Base-by-base conservation (phyloP, 495 filamentous ascomycete species). In the Venustampulla echinocandica region DNA sequence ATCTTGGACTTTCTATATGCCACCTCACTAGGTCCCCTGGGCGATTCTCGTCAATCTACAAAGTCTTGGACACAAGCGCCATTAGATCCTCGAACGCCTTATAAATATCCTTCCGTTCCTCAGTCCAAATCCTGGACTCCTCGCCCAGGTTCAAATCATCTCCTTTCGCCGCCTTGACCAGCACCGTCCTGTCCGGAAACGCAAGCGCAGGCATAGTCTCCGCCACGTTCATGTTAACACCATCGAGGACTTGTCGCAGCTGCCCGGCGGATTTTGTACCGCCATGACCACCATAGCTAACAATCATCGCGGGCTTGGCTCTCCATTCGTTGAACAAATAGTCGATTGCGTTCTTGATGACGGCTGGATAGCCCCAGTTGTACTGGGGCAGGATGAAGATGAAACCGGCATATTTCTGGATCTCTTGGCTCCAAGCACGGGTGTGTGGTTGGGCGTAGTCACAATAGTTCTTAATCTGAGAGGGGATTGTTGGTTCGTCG, bases 291-390 rank as follows among this genome's bases (percentile, higher is more conserved):
- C 77, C 77, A 61, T 79, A 80, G 43, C 63, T 72, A 11, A 81
- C 68, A 48, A 80, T 67, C 44, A 61, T 64, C 15, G 70, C 70
- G 0, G 76, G 71, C 59, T 81, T 81, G 21, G 71, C 74, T 43
- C 59, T 67, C 77, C 77, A 81, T 56, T 82, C 77, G 50, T 75
- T 53, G 35, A 64, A 62, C 0, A 82, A 65, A 54, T 78, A 80
- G 55, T 82, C 77, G 37, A 82, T 69, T 13, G 79, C 79, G 55
- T 81, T 80, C 63, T 81, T 81, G 34, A 77, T 50, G 22, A 65
- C 70, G 0, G 75, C 77, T 0, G 76, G 65, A 28, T 73, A 63
- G 14, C 69, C 63, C 69, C 70, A 75, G 58, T 77, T 75, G 52
- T 75, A 74, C 57, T 76, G 71, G 9, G 65, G 72, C 7, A 69